Evolutionary conservation across 371 early-diverging fungal species (phyloP), one percentile per base, ranked within the genome.

Genomic region (Paraphysoderma sedebokerense): DNA sequence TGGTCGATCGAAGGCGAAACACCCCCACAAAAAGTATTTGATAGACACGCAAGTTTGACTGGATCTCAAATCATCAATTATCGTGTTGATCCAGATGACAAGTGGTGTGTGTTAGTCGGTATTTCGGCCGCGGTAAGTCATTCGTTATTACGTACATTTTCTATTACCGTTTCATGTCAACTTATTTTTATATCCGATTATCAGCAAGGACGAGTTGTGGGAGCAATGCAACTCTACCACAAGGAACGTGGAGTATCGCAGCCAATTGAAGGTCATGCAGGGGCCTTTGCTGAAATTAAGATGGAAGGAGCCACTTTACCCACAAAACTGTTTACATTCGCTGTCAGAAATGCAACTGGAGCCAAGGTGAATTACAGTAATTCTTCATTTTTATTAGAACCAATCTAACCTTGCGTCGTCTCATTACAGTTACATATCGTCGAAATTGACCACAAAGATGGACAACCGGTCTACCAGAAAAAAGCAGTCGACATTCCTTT

Each of bases 61-160:
- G 89, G 84, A 37, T 71, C 78, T 48, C 97, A 97, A 62, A 90
- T 96, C 57, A 95, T 97, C 64, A 88, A 86, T 71, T 90, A 92
- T 60, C 80, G 85, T 29, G 74, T 80, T 49, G 87, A 89, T 57
- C 60, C 80, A 33, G 87, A 85, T 47, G 82, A 76, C 55, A 92
- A 86, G 58, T 97, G 98, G 98, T 72, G 85, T 72, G 70, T 88
- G 13, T 67, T 97, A 39, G 73, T 92, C 38, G 97, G 98, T 40
- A 96, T 97, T 44, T 80, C 89, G 12, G 85, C 89, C 22, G 78
- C 76, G 66, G 78, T 74, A 55, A 23, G 59, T 37, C 8, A 15
- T 35, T 1, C 7, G 51, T 41, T 41, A 31, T 34, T 40, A 32
- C 23, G 48, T 50, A 19, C 27, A 6, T 29, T 28, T 9, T 30